A percentile compares a stretch with the other conserved stretches of the same genome.
Conservation (phyloP, 176 grass and related monocot species). For the Stipa capillata region DNA sequence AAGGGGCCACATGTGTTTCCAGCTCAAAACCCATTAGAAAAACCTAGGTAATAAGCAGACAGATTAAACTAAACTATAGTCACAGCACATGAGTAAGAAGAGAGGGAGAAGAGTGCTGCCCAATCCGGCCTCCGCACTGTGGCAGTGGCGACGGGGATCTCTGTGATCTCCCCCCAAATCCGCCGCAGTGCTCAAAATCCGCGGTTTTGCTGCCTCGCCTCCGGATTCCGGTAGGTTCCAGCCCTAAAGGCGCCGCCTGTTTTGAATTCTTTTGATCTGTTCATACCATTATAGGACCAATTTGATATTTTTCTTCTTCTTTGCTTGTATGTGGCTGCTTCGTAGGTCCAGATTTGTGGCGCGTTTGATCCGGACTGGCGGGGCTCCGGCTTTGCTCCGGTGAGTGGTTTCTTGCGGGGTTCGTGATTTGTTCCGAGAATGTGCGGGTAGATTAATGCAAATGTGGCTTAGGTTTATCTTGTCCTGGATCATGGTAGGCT, state of each 20-base stretch:
- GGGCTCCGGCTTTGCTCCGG: background rate
- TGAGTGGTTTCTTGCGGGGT: slow-evolving; percentile 2
- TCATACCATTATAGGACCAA: background rate
- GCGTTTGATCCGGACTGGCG: background rate
- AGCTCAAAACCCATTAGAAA: slow-evolving; percentile 6
- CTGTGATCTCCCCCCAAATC: background rate
- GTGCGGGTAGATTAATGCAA: background rate
- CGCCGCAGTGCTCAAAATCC: too few species aligned
- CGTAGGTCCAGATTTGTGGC: background rate
- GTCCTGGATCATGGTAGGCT: background rate
- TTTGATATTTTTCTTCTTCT: background rate
- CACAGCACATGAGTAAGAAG: background rate
- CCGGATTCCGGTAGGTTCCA: background rate
- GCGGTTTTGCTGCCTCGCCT: background rate
- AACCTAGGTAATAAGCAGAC: background rate
- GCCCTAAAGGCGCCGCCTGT: background rate
- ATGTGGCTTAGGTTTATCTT: background rate
- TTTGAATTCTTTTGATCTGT: background rate
- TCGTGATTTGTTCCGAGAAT: slow-evolving; percentile 10
- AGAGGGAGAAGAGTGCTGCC: background rate
- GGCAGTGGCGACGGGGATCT: background rate
- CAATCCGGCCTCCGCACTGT: background rate
- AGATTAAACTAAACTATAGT: background rate
- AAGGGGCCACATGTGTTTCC: background rate
- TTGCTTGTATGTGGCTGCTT: background rate